Base-by-base conservation (phyloP, 2,329 filamentous ascomycete genomes). In the Xylaria sp. region DNA sequence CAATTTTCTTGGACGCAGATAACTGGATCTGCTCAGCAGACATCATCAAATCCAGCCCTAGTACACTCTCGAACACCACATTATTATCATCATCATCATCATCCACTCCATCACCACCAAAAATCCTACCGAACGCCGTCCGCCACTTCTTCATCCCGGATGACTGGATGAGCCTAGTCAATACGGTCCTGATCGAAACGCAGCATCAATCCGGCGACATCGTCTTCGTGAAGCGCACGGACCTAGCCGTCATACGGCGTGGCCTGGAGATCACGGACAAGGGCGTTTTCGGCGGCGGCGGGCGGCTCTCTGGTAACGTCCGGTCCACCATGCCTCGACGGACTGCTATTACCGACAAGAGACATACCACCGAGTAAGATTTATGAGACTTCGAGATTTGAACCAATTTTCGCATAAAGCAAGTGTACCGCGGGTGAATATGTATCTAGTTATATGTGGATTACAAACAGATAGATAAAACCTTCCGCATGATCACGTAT, bases 111-210 rank as follows among this genome's bases (percentile, higher is more conserved):
- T 9, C 15, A 11, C 3, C 47, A 23, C 4, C n/a, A n/a, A n/a
- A n/a, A 14, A 11, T 8, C 1, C 8, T 5, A 14, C 11, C 1
- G 8, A 50, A 38, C 1, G 31, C 19, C 2, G 31, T 56, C 43
- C 42, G 61, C 2, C 61, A 66, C 38, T 66, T 66, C 46, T 64
- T 66, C 52, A 64, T 66, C 9, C 64, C 61, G 2, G 61, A 60
- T 23, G 64, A 66, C 7, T 66, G 64, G 64, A 11, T 45, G 1
- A 59, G 57, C 33, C 7, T 35, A 14, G 43, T 60, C 2, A 46
- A 19, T 6, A 53, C 28, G 1, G 21, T 59, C 11, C 19, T 51
- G 2, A n/a, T 64, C 2, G 61, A 60, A 2, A 40, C 58, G 31
- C 50, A 12, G 19, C n/a, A n/a, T n/a, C 43, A 19, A 8, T 54